Evolutionary conservation across 331 rosid species (phyloP), one percentile per base, ranked within the genome.

Genomic region (Phaseolus coccineus): DNA sequence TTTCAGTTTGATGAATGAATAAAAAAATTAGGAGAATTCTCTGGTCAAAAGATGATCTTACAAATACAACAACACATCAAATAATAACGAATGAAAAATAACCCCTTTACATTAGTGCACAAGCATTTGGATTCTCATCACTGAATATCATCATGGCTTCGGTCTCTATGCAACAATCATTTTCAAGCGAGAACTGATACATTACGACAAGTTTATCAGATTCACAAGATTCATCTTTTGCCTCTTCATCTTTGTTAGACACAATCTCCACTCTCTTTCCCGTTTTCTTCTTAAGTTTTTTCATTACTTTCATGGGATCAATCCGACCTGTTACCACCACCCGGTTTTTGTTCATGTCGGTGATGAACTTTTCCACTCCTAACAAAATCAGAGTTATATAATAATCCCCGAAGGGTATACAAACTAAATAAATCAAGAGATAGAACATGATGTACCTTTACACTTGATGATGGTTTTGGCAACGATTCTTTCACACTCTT

Each of bases 111-210:
- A 89, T 92, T 7, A 90, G 44, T 69, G 33, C 70, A 88, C 96
- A 94, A 15, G 97, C 93, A 78, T 90, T 85, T 64, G 98, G 95
- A 67, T 92, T 92, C 76, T 94, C 97, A 52, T 94, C 98, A 47
- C 90, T 92, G 19, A 94, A 90, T 87, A 90, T 79, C 82, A 81
- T 81, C 2, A 90, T 76, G 47, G 78, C 19, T 56, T 77, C 81
- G 25, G 35, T 77, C 14, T 85, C 85, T 0, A 85, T 77, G 86
- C 86, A 88, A 80, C 71, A 85, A 77, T 84, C 83, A 62, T 48
- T 19, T 24, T 55, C 70, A 51, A 64, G 63, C 79, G 40, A 8
- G 35, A 50, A 46, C 3, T 81, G 85, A 27, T 67, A 68, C 77
- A 81, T 6, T 66, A 84, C 3, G 59, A 78, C 57, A 16, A 71